A percentile compares a stretch with the other conserved stretches of the same genome.
phyloP scores from a whole-genome alignment of 2,329 filamentous ascomycete species.

The Huntiella moniliformis region DNA sequence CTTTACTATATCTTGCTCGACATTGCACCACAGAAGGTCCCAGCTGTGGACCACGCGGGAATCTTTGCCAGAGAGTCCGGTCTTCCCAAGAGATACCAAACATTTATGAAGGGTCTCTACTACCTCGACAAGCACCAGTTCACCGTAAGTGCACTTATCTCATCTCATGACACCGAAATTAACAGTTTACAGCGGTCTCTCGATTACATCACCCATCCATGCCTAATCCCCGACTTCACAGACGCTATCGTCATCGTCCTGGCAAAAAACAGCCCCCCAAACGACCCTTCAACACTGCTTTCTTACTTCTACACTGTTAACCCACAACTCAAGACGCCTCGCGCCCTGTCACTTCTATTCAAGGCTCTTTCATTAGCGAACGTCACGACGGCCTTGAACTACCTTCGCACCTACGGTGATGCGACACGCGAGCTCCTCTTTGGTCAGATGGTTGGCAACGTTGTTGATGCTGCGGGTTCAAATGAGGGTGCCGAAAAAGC shows the following conservation, averaged over 20 bases:
- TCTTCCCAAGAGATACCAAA: conserved; percentile 57
- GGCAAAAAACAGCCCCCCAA: conserved; percentile 37
- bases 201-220: conserved; percentile 61
- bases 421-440: conserved; percentile 45
- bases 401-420: conserved; percentile 46
- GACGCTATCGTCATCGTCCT: conserved; percentile 62
- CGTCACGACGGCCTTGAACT: conserved; percentile 55
- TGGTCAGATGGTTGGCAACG: conserved; percentile 41
- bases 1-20: conserved; percentile 73
- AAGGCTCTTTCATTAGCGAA: conserved; percentile 47
- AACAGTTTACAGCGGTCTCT: conserved; percentile 36
- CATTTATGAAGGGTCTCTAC: conserved; percentile 71
- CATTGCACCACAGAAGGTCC: conserved; percentile 33
- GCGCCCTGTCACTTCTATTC: conserved; percentile 48
- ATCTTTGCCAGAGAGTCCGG: conserved; percentile 42
- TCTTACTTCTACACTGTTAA: conserved; percentile 63
- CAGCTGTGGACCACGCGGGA: conserved; percentile 27
- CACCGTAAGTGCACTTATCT: conserved; percentile 23
- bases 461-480: conserved; percentile 26
- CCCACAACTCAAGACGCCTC: conserved; percentile 47
- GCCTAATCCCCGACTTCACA: conserved; percentile 60
- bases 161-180: no score
- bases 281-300: conserved; percentile 47
- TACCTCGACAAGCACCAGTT: conserved; percentile 57
- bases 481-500: conserved; percentile 34